Evolutionary conservation across 345 rosid species (phyloP), one percentile per base, ranked within the genome.

Genomic region (Eutrema yunnanense): DNA sequence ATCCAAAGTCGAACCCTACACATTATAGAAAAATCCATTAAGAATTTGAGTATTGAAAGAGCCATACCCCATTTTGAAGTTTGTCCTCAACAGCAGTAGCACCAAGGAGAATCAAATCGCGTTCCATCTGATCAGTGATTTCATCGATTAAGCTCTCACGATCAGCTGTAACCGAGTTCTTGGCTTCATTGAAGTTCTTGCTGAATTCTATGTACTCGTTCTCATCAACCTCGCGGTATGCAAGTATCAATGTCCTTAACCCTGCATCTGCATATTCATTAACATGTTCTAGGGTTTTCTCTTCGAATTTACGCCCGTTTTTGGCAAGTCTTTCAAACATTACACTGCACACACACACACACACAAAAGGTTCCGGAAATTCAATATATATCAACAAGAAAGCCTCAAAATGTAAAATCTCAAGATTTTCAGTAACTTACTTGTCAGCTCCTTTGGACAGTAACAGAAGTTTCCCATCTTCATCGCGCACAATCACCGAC

Each of bases 391-490:
- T 68, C 36, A 78, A 22, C 48, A 30, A 62, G 13, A 55, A 62
- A n/a, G 32, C 60, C 51, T 68, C 50, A 54, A 54, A 55, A 54
- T 75, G 75, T 37, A 75, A 11, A 14, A n/a, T 26, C 33, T 51
- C 43, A 11, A 44, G 51, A 52, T 26, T 37, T 9, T 52, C 12
- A 41, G 54, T 41, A 37, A 82, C 88, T 12, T 69, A 94, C 99
- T 96, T 92, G 87, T 94, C 99, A 14, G 99, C 99, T 30, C 99
- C 99, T 90, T 94, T 94, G 47, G 90, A 82, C 29, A 94, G 86
- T 60, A 94, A 82, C 9, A 94, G 78, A 58, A 92, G 86, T 65
- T 82, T 87, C 54, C 92, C 99, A 44, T 87, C 89, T 32, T 84
- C 90, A 27, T 83, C 70, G 38, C 90, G 78, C 42, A 94, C 88